Conservation (phyloP, 1,139 yeast species). For the Kurtzmaniella quercitrusa region DNA sequence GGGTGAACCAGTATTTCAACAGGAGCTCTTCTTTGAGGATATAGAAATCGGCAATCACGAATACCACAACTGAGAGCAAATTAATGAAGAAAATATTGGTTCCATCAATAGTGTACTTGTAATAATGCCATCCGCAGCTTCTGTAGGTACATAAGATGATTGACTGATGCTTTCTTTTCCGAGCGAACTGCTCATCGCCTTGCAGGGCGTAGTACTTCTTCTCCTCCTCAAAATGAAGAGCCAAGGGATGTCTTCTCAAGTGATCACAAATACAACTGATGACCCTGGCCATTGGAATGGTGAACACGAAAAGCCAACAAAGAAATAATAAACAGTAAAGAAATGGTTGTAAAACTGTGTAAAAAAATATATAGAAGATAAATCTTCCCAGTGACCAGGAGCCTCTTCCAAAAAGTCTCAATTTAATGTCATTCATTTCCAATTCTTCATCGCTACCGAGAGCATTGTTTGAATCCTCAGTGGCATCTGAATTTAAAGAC, state of each 20-base stretch:
- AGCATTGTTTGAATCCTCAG: constrained; percentile 3
- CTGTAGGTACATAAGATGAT: constrained; percentile 80
- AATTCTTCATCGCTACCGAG: constrained; percentile 24
- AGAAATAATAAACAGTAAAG: constrained; percentile 50
- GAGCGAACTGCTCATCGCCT: constrained; percentile 17
- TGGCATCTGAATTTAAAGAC: constrained; percentile 14
- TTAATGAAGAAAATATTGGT: constrained; percentile 91
- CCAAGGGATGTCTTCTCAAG: constrained; percentile 86
- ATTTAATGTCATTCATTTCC: constrained; percentile 34
- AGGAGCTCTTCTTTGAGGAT: constrained; percentile 52
- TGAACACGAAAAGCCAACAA: constrained; percentile 82
- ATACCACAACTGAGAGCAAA: constrained; percentile 70
- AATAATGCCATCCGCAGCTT: constrained; percentile 87
- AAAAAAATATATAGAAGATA: constrained; percentile 70
- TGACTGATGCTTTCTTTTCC: constrained; percentile 34
- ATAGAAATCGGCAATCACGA: constrained; percentile 79
- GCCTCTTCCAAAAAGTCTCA: constrained; percentile 87
- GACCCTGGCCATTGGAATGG: constrained; percentile 89
- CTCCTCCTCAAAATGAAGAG: constrained; percentile 66
- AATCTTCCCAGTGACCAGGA: constrained; percentile 86
- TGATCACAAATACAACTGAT: constrained; percentile 62
- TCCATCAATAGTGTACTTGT: constrained; percentile 94
- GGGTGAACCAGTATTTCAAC: constrained; percentile 50
- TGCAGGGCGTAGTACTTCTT: constrained; percentile 40
- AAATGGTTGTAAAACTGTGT: constrained; percentile 66